Percentiles rank a stretch among this genome's conserved stretches.
phyloP scores from a whole-genome alignment of 2,329 filamentous ascomycete species.

The Colletotrichum sp. region DNA sequence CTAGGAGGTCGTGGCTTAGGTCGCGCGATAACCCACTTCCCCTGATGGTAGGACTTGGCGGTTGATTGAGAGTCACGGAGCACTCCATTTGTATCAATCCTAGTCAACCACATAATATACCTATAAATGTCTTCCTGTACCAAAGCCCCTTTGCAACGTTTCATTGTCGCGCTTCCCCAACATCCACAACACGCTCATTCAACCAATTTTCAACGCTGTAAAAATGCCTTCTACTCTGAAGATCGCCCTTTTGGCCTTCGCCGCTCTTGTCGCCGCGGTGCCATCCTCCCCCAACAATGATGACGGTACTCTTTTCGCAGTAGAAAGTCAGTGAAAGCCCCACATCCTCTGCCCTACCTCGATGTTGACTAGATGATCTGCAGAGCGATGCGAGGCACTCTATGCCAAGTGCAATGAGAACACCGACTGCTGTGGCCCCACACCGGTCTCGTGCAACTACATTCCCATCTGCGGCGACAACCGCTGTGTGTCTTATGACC shows the following conservation, averaged over 20 bases:
- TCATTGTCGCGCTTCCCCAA: neutral
- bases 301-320: neutral
- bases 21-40: neutral
- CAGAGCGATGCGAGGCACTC: neutral
- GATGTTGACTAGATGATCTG: neutral
- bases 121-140: neutral
- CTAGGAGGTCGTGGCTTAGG: neutral
- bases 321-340: neutral
- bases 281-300: neutral
- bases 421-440: neutral
- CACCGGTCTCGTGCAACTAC: neutral
- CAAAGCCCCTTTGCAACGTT: neutral
- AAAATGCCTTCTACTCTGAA: neutral
- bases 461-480: neutral
- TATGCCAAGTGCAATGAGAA: neutral
- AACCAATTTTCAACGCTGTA: neutral
- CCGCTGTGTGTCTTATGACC: neutral
- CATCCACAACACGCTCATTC: neutral
- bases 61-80: neutral
- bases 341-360: rapidly evolving
- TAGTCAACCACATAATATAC: neutral
- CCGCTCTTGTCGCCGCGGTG: neutral
- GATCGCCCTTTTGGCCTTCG: neutral
- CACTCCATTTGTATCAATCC: neutral
- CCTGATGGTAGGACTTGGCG: neutral